These are phyloP conservation scores for Sporothrix mexicana DNA, from an alignment of 2,329 filamentous ascomycete genomes.

Conservation along the genomic window DNA sequence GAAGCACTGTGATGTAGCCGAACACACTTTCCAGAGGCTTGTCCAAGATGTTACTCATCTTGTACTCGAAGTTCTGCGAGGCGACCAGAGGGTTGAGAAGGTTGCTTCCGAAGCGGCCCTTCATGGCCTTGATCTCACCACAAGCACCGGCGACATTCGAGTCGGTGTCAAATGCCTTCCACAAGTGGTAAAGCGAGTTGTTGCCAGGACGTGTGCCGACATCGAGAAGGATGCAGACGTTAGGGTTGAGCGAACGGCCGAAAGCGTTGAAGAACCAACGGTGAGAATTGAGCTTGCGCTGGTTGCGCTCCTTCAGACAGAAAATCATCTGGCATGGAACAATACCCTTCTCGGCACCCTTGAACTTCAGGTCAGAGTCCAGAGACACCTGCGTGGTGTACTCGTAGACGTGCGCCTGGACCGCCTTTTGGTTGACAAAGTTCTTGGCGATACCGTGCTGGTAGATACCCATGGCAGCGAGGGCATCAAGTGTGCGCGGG, in stretches of 20 bases:
- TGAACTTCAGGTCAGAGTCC: constrained; percentile 95
- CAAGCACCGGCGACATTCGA: constrained; percentile 97
- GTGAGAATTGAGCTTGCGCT: constrained; percentile 97
- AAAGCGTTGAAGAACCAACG: constrained; percentile 99
- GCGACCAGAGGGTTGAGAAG: constrained; percentile 92
- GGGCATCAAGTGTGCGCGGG: constrained; percentile 86
- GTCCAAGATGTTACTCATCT: constrained; percentile 99
- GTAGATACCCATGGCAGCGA: constrained; percentile 97
- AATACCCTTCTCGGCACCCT: constrained; percentile 98
- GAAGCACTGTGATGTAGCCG: constrained; percentile 95
- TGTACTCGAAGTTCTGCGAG: constrained; percentile 99
- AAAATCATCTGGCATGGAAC: constrained; percentile 98
- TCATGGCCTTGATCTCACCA: constrained; percentile 98
- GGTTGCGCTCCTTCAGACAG: constrained; percentile 96
- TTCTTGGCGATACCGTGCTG: constrained; percentile 99
- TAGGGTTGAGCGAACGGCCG: constrained; percentile 87
- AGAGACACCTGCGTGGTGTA: constrained; percentile 98
- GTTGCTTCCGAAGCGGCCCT: constrained; percentile 82
- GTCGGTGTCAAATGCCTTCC: constrained; percentile 98
- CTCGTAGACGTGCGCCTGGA: constrained; percentile 97
- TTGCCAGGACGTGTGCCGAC: constrained; percentile 90
- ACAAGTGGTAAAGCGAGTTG: constrained; percentile 94
- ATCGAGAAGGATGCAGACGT: constrained; percentile 95
- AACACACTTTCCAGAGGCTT: constrained; percentile 97
- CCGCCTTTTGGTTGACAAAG: constrained; percentile 92